Base-by-base conservation (phyloP, 1,284 basidiomycete genomes). In the Fomes fomentarius region DNA sequence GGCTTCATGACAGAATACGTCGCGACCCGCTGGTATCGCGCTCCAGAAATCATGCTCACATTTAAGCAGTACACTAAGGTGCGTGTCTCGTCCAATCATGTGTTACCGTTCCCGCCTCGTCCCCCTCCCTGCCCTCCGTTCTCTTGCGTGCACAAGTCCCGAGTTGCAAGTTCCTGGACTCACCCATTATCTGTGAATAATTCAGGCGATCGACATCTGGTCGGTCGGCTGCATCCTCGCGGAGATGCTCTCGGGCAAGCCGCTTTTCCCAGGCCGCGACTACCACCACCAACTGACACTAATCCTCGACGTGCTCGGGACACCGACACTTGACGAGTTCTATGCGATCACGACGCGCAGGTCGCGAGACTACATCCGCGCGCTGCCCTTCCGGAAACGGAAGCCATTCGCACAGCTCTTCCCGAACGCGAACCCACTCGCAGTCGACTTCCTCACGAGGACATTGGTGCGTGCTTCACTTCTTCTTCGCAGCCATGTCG, bases 1-100 rank as follows among this genome's bases (percentile, higher is more conserved):
- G 93, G 93, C 0, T 94, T 94, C 75, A 95, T 96, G 93, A 96
- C 93, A 0, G 89, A 93, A 85, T 96, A 96, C 68, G 94, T 97
- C 42, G 94, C 95, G 3, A 97, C 94, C 11, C 79, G 89, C 59
- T 93, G 91, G 94, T 96, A 96, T 68, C 85, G 95, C 38, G 94
- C 94, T 0, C 94, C 94, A 1, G 94, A 96, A 71, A 94, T 96
- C 74, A 96, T 97, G 95, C 80, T 97, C 54, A 96, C 94, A 3
- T 96, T 97, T 79, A 94, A 95, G 70, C 91, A 95, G 73, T 97
- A 97, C 75, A 95, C 93, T 52, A 95, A 95, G 76, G 91, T 89
- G 37, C 62, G 73, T 60, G 30, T 44, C 28, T 49, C 37, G 43
- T 43, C 21, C 50, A 10, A 33, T 46, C 26, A 4, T 50, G 11